phyloP scores from a whole-genome alignment of 1,139 yeast species.

The Hemisphaericaspora subhashii region DNA sequence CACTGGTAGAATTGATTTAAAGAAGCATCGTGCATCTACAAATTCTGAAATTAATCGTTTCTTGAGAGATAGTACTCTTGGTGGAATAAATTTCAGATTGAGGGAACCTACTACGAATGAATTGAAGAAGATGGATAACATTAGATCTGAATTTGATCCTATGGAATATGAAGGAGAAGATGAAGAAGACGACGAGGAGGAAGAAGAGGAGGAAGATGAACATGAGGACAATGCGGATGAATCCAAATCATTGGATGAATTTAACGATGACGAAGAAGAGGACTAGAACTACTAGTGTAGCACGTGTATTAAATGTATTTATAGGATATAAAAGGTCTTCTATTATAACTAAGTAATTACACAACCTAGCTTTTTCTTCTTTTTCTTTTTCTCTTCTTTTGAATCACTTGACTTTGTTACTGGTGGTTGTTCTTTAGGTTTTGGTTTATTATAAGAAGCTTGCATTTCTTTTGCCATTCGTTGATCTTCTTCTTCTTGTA shows the following conservation, averaged over 20 bases:
- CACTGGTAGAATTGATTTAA: constrained; percentile 74
- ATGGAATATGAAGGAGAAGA: constrained; percentile 64
- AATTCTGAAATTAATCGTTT: constrained; percentile 51
- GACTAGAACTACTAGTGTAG: neutral
- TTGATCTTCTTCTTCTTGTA: constrained; percentile 67
- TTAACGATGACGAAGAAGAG: constrained; percentile 6
- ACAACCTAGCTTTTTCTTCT: constrained; percentile 19
- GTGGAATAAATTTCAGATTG: constrained; percentile 57
- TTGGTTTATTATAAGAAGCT: constrained; percentile 17
- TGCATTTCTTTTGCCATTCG: constrained; percentile 52
- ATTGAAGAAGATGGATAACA: constrained; percentile 62
- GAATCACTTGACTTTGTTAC: constrained; percentile 4
- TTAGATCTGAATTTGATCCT: constrained; percentile 73
- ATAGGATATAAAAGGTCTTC: constrained; percentile 6
- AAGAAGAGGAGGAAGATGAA: constrained; percentile 19
- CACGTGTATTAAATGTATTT: no score
- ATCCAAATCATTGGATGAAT: constrained; percentile 6
- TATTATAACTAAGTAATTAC: constrained; percentile 17
- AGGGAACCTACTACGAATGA: constrained; percentile 77
- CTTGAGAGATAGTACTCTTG: constrained; percentile 51
- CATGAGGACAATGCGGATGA: constrained; percentile 5
- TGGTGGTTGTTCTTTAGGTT: constrained; percentile 4
- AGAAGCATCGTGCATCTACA: constrained; percentile 67
- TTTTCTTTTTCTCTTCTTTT: constrained; percentile 12
- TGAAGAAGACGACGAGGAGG: constrained; percentile 30